Base-by-base conservation (phyloP, 164 flowering plant genomes). In the Chimonanthus praecox region DNA sequence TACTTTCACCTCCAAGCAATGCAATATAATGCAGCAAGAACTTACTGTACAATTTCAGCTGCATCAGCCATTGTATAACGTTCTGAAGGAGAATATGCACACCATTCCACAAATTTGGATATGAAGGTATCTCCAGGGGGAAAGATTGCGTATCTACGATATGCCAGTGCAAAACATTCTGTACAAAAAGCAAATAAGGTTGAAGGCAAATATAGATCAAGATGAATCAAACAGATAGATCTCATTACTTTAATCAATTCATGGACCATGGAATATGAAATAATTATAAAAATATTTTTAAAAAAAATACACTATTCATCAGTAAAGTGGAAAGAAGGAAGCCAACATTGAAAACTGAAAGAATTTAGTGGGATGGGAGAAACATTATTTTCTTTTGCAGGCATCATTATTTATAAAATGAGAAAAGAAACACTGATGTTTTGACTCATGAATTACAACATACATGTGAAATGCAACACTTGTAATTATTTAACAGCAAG, bases 131-230 rank as follows among this genome's bases (percentile, higher is more conserved):
- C 85, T 94, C 97, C 71, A 94, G 74, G 7, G 98, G 97, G 76
- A 94, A 94, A 11, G 98, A 90, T 77, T 94, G 91, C 74, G 86
- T 46, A 78, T 94, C 98, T 70, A 94, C 97, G 70, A 91, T 90
- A 81, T 94, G 98, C 98, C 98, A 94, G 73, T 94, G 98, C 78
- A 94, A 82, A 67, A 94, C 97, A 83, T 94, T 94, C 96, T 92
- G 87, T 72, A 74, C 15, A 48, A 73, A 65, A 21, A 62, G 9
- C 45, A 74, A 75, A 33, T 5, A 43, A 48, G 73, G 44, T 66
- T 33, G 5, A 66, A 47, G 21, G 33, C 2, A 33, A 33, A 33
- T 33, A 33, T 33, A 33, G 33, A 33, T 33, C 33, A 33, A 33
- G 33, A 33, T 33, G 33, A 33, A 33, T 33, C 46, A 58, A 33